Base-by-base conservation (phyloP, 2,329 filamentous ascomycete species). In the Hymenoscyphus repandus region DNA sequence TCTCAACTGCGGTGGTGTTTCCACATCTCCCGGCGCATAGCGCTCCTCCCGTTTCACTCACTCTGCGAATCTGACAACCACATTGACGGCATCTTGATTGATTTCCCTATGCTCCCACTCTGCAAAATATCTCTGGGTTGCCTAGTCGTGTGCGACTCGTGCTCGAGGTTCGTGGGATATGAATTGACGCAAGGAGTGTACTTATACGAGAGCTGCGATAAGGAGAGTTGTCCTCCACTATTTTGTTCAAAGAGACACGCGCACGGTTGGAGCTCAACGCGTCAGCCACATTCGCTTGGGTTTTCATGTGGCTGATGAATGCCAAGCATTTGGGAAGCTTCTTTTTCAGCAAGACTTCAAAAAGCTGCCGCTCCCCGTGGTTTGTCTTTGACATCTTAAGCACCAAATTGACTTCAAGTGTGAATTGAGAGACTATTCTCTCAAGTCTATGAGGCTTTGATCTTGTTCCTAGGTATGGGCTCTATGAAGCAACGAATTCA, bases 61-160 rank as follows among this genome's bases (percentile, higher is more conserved):
- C 92, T 97, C 72, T 97, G 92, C 68, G 87, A 82, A 73, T 97
- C 92, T 64, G 91, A 88, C 66, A 97, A 79, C 92, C 92, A 97
- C 88, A 96, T 95, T 54, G 89, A 63, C 58, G 65, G 65, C 65
- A 68, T 68, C 36, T 59, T 66, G 55, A 51, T 18, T 33, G 15
- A n/a, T 13, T 39, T 32, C 22, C 22, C 22, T 4, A 27, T 27
- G 12, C 12, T 50, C 18, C 30, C 22, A 15, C 5, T 50, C 20
- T 32, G 42, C n/a, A 15, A 11, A 15, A 18, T 45, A 4, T n/a
- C 18, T 22, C 46, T 31, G 15, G 4, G 18, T 39, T 33, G 4
- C 39, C 17, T n/a, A 18, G 31, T 31, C 13, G 27, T 4, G 22
- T 27, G 22, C 22, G 22, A 27, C 22, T 27, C 22, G 22, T 27